These are phyloP conservation scores for Lentinula sp. DNA, from an alignment of 768 basidiomycete genomes.

Conservation along the genomic window DNA sequence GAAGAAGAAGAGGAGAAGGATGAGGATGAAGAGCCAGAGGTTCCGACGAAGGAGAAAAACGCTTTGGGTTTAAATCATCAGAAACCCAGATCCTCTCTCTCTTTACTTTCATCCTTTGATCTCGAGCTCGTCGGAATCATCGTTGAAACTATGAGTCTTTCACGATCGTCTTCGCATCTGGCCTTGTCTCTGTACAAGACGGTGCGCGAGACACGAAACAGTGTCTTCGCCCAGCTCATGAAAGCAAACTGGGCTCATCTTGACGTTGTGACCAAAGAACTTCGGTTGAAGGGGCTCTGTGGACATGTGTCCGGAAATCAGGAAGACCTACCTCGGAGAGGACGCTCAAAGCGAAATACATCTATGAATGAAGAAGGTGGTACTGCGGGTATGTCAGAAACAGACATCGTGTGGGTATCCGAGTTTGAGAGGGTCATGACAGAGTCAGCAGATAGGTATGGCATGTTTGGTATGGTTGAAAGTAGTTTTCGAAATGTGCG, in stretches of 20 bases:
- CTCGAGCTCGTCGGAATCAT: slow-evolving; percentile 58
- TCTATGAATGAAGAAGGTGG: not conserved
- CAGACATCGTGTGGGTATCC: slow-evolving; percentile 4
- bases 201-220: slow-evolving; percentile 37
- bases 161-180: slow-evolving; percentile 63
- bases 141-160: slow-evolving; percentile 65
- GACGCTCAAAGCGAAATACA: not conserved
- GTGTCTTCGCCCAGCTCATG: slow-evolving; percentile 43
- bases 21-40: not conserved
- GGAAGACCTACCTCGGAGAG: not conserved
- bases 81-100: not conserved
- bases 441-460: slow-evolving; percentile 36
- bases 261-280: slow-evolving; percentile 14
- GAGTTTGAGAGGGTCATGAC: slow-evolving; percentile 44
- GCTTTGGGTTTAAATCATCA: not conserved
- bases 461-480: slow-evolving; percentile 71
- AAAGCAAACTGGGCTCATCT: slow-evolving; percentile 42
- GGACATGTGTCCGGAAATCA: not conserved
- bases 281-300: not conserved
- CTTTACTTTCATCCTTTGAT: slow-evolving; percentile 18
- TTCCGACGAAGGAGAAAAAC: not conserved
- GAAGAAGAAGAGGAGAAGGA: not conserved
- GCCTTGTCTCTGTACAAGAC: slow-evolving; percentile 45
- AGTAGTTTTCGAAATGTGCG: slow-evolving; percentile 49
- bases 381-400: not conserved